Conservation (phyloP, 164 flowering plant species). For the Annona cherimola region DNA sequence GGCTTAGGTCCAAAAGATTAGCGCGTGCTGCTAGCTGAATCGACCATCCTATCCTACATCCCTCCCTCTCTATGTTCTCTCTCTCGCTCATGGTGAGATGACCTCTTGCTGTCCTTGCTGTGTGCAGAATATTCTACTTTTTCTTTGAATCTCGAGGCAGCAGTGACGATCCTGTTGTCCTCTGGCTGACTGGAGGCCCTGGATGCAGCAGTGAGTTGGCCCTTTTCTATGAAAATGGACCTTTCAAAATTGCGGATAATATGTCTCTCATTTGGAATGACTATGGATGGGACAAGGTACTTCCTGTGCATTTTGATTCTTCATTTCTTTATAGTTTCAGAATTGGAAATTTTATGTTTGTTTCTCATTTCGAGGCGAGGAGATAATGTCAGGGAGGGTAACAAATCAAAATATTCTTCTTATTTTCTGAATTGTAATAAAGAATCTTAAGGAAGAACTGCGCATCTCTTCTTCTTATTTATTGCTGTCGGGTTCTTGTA, state of each 20-base stretch:
- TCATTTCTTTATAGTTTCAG: not conserved
- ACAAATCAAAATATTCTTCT: not conserved
- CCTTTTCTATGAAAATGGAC: constrained; percentile 45
- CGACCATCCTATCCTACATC: too few species aligned
- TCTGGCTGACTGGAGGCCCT: constrained; percentile 51
- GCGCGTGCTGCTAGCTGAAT: not conserved
- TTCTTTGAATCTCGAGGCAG: constrained; percentile 40
- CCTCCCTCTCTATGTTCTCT: too few species aligned
- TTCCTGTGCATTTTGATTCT: not conserved
- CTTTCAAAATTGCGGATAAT: constrained; percentile 29
- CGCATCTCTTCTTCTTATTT: too few species aligned
- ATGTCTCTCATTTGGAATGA: constrained; percentile 35
- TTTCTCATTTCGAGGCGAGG: not conserved
- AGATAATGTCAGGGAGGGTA: not conserved
- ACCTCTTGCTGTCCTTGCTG: not conserved
- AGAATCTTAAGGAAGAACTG: not conserved
- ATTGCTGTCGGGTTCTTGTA: not conserved
- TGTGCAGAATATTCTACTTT: constrained; percentile 40
- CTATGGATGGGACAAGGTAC: constrained; percentile 46
- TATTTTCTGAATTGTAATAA: not conserved
- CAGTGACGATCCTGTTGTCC: constrained; percentile 34
- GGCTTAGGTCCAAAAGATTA: not conserved
- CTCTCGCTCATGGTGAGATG: not conserved
- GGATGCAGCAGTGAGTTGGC: constrained; percentile 46
- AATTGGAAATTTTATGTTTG: not conserved